These are phyloP conservation scores for Blastobotrys muscicola DNA, from an alignment of 805 yeast genomes.

Conservation along the genomic window DNA sequence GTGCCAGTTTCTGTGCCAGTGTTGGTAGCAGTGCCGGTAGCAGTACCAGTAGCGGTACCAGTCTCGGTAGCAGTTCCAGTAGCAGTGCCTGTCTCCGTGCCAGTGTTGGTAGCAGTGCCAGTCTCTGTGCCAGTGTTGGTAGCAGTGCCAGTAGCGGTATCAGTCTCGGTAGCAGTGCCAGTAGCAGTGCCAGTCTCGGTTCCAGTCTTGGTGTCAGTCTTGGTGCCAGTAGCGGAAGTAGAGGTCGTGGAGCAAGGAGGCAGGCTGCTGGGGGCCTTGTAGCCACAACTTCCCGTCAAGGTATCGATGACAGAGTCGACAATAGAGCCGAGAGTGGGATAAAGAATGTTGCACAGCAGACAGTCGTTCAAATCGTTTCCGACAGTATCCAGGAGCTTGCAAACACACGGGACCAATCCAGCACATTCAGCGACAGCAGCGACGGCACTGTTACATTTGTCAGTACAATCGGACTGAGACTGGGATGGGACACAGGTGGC, in stretches of 20 bases:
- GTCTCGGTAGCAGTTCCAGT: too few relatives aligned
- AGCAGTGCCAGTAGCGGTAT: too few relatives aligned
- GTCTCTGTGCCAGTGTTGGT: too few relatives aligned
- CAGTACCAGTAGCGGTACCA: too few relatives aligned
- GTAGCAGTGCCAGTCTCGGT: background rate
- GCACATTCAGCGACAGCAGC: conserved; percentile 6
- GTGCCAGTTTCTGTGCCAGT: background rate
- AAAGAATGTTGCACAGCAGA: conserved; percentile 8
- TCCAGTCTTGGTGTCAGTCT: background rate
- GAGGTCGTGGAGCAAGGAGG: too few relatives aligned
- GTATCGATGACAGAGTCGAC: conserved; percentile 6
- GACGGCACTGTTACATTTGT: conserved; percentile 7
- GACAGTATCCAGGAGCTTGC: conserved; percentile 8
- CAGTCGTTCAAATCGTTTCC: conserved; percentile 9
- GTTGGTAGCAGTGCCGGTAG: background rate
- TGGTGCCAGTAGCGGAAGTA: too few relatives aligned
- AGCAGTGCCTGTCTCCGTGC: too few relatives aligned
- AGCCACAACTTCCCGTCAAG: conserved; percentile 6
- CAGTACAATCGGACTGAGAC: conserved; percentile 4
- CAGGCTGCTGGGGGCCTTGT: too few relatives aligned
- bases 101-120: too few relatives aligned
- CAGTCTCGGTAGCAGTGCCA: background rate
- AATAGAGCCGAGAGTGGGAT: conserved; percentile 1
- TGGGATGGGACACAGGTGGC: too few relatives aligned
- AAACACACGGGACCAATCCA: conserved; percentile 9